Conservation (phyloP, 805 yeast genomes). For the Jamesozyma spencerorum region DNA sequence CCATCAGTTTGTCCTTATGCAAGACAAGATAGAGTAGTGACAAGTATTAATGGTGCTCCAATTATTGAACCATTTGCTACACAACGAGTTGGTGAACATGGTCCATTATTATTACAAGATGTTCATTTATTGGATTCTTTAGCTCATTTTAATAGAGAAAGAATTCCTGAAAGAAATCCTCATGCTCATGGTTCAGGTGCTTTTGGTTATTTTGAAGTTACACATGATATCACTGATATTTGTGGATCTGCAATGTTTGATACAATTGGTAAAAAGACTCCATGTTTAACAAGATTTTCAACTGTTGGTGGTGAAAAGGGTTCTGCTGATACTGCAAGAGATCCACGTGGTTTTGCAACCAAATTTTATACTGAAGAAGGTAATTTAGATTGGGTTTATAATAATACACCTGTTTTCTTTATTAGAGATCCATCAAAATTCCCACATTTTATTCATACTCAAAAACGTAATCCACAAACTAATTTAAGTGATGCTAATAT, state of each 20-base stretch:
- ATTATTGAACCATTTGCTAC: constrained; percentile 67
- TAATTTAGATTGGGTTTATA: constrained; percentile 62
- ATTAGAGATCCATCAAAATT: constrained; percentile 56
- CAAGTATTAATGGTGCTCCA: constrained; percentile 73
- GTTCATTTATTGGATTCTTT: constrained; percentile 69
- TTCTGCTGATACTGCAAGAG: constrained; percentile 56
- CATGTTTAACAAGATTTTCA: constrained; percentile 60
- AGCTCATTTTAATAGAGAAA: constrained; percentile 82
- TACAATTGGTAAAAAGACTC: constrained; percentile 71
- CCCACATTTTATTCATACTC: constrained; percentile 59
- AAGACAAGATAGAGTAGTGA: constrained; percentile 42
- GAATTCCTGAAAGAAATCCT: constrained; percentile 88
- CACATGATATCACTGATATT: constrained; percentile 72
- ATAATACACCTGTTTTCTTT: constrained; percentile 62
- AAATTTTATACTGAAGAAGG: constrained; percentile 64
- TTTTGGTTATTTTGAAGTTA: constrained; percentile 75
- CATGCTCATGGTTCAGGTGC: constrained; percentile 95
- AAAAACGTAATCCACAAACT: constrained; percentile 60
- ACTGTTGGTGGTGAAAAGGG: constrained; percentile 67
- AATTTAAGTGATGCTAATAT: constrained; percentile 70
- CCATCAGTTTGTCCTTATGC: constrained; percentile 15
- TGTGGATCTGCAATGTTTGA: constrained; percentile 63
- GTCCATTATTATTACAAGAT: constrained; percentile 76
- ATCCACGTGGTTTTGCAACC: constrained; percentile 61
- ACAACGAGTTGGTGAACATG: constrained; percentile 64